Evolutionary conservation across 2,329 filamentous ascomycete species (phyloP).

Genomic region (Fusarium globosum): DNA sequence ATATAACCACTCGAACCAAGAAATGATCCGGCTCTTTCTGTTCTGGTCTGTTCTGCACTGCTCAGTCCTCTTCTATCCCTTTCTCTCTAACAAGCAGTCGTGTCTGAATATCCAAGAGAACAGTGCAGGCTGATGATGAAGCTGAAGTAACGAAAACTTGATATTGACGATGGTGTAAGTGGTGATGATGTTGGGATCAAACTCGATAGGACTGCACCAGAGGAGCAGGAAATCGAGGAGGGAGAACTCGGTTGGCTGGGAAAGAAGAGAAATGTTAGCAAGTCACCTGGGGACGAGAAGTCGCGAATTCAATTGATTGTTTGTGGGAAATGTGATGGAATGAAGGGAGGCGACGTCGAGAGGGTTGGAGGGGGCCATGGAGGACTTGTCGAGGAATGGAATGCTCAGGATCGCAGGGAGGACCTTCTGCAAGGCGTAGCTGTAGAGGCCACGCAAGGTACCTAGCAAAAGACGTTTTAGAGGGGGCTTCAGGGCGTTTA

Average conservation of each 20-base stretch:
- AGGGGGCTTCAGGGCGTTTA: constrained; percentile 16
- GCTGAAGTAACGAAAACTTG: constrained; percentile 4
- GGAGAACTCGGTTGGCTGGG: constrained; percentile 35
- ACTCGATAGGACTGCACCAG: constrained; percentile 23
- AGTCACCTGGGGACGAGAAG: constrained; percentile 23
- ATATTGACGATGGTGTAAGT: constrained; percentile 35
- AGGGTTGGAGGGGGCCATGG: constrained; percentile 31
- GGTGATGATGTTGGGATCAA: constrained; percentile 16
- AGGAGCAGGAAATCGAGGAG: constrained; percentile 22
- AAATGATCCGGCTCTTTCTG: constrained; percentile 27
- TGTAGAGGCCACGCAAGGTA: neutral
- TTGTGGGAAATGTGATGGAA: constrained; percentile 43
- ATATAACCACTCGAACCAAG: constrained; percentile 38
- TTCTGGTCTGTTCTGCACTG: neutral
- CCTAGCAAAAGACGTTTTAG: constrained; percentile 16
- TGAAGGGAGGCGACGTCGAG: constrained; percentile 42
- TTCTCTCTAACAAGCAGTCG: neutral
- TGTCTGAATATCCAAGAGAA: constrained; percentile 40
- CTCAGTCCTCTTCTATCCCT: neutral
- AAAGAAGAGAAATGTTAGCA: constrained; percentile 34
- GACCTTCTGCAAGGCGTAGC: constrained; percentile 28
- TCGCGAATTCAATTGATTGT: constrained; percentile 31
- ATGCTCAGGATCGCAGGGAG: constrained; percentile 40
- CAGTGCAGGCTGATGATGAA: constrained; percentile 1
- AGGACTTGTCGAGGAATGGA: constrained; percentile 30